Evolutionary conservation across 23 red algal species (phyloP).

Genomic region (Gracilariopsis chorda): DNA sequence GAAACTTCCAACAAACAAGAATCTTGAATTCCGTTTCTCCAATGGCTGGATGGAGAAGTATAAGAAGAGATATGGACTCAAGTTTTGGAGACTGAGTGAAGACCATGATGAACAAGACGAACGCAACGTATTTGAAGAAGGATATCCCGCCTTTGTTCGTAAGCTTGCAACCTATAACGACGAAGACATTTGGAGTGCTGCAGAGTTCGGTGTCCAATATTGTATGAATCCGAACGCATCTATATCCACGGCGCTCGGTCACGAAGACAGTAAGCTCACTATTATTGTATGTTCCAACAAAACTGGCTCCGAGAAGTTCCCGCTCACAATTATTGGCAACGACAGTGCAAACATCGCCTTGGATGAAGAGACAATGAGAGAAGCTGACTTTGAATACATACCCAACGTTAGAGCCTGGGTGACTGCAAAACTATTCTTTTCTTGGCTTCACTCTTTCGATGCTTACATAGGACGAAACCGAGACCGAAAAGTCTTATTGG

Average conservation of each 20-base stretch:
- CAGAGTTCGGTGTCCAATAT: slow-evolving; percentile 39
- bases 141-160: background rate
- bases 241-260: background rate
- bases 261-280: slow-evolving; percentile 42
- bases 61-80: slow-evolving; percentile 23
- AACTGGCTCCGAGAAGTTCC: slow-evolving; percentile 20
- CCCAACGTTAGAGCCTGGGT: slow-evolving; percentile 41
- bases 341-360: background rate
- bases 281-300: slow-evolving; percentile 19
- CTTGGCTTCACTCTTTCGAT: slow-evolving; percentile 29
- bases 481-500: background rate
- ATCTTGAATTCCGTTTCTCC: slow-evolving; percentile 20
- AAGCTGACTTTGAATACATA: slow-evolving; percentile 22
- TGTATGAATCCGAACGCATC: background rate
- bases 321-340: slow-evolving; percentile 24
- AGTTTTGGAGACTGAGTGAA: background rate
- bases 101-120: background rate
- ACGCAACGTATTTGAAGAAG: background rate
- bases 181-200: slow-evolving; percentile 39
- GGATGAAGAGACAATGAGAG: background rate
- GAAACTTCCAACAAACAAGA: background rate
- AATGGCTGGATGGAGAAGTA: slow-evolving; percentile 42
- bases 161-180: background rate
- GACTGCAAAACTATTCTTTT: slow-evolving; percentile 37
- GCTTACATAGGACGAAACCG: background rate